phyloP scores from a whole-genome alignment of 768 basidiomycete genomes.

The Suillus weaverae region DNA sequence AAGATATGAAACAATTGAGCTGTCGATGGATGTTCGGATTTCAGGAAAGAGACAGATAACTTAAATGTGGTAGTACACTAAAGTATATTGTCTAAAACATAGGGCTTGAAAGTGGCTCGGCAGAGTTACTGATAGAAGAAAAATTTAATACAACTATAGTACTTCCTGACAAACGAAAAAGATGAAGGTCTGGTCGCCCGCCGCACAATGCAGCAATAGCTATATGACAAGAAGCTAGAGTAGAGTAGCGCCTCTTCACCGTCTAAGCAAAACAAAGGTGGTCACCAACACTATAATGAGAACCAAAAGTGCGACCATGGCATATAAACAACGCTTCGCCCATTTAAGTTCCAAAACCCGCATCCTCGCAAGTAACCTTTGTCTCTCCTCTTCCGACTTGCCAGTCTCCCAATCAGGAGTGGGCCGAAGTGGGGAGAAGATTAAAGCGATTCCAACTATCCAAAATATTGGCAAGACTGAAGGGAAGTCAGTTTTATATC shows the following conservation, averaged over 20 bases:
- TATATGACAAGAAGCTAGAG: not conserved
- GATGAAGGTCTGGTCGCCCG: not conserved
- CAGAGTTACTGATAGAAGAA: not conserved
- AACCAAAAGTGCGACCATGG: conserved; percentile 46
- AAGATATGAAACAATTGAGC: too few relatives aligned
- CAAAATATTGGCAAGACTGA: conserved; percentile 65
- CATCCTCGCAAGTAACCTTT: conserved; percentile 46
- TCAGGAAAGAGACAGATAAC: not conserved
- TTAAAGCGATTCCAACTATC: conserved; percentile 57
- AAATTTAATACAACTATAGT: not conserved
- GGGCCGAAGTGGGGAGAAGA: conserved; percentile 50
- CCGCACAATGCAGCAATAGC: not conserved
- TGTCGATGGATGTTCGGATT: not conserved
- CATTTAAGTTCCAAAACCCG: conserved; percentile 53
- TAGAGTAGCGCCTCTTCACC: conserved; percentile 19
- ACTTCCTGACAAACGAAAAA: not conserved
- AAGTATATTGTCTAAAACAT: not conserved
- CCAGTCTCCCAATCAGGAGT: conserved; percentile 56
- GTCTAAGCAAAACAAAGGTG: conserved; percentile 22
- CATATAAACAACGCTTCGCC: conserved; percentile 56
- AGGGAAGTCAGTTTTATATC: conserved; percentile 4
- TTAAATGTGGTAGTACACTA: not conserved
- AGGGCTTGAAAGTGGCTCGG: not conserved
- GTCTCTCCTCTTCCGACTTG: conserved; percentile 52
- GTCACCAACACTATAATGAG: conserved; percentile 34